Percentiles rank a stretch among this genome's conserved stretches.
Conservation (phyloP, 108 stramenopile species). For the Nitzschia palea region DNA sequence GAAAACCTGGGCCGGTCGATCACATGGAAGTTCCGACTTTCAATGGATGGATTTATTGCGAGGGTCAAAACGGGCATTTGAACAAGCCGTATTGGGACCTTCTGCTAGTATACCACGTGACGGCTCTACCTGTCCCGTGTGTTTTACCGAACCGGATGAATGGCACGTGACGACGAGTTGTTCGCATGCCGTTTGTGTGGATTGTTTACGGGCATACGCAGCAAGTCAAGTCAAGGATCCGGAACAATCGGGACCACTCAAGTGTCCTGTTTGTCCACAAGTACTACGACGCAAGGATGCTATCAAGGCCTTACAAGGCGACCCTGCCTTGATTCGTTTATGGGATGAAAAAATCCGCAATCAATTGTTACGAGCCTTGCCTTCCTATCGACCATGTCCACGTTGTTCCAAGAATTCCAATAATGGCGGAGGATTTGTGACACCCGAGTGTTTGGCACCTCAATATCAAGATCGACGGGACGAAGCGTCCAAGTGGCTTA, state of each 20-base stretch:
- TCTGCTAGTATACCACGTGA: conserved; percentile 3
- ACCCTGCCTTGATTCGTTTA: conserved; percentile 16
- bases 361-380: conserved; percentile 52
- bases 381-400: conserved; percentile 62
- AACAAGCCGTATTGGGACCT: background rate
- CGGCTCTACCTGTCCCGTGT: conserved; percentile 40
- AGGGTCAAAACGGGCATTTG: conserved; percentile 14
- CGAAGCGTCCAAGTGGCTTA: conserved; percentile 21
- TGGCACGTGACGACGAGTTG: conserved; percentile 67
- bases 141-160: conserved; percentile 29
- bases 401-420: conserved; percentile 26
- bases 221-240: conserved; percentile 50
- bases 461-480: conserved; percentile 52
- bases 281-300: conserved; percentile 55
- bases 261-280: conserved; percentile 65
- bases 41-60: conserved; percentile 38
- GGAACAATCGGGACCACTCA: conserved; percentile 60
- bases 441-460: conserved; percentile 55
- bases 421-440: conserved; percentile 67
- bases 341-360: conserved; percentile 62
- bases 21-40: conserved; percentile 31
- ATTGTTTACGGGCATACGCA: conserved; percentile 58
- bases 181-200: conserved; percentile 58
- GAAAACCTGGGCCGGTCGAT: conserved; percentile 43
- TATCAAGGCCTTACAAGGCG: conserved; percentile 41